Evolutionary conservation across 2,329 filamentous ascomycete species (phyloP), one percentile per base, ranked within the genome.

Genomic region (Aureobasidium melanogenum): DNA sequence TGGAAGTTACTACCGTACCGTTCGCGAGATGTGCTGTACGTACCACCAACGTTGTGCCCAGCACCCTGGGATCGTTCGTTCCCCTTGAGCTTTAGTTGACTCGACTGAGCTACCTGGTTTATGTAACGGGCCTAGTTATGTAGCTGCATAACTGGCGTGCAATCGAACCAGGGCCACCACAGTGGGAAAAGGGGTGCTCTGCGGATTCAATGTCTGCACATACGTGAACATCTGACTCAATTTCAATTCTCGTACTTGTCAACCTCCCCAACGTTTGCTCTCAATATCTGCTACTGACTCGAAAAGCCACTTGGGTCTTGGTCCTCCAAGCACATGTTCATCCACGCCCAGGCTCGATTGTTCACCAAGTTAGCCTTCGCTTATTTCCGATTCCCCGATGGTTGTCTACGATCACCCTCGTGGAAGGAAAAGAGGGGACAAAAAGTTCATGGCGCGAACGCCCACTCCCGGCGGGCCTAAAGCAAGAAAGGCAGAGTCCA

Each of bases 71-170:
- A 15, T 38, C 26, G 54, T 47, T 38, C 26, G 54, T 47, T 57
- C 30, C 26, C 54, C 34, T 36, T 32, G n/a, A 32, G 15, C 28
- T 36, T 46, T 57, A 8, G 7, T 47, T 57, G 32, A 57, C 54
- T 47, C 54, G 32, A 57, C 38, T n/a, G 14, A 46, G 51, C 43
- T 24, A 36, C 19, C 26, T 28, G 22, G 5, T 36, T 46, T 57
- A 36, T 57, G n/a, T 24, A 57, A 28, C 26, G 19, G 24, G 41
- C 22, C 54, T 41, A 57, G 30, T 38, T 57, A 47, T 57, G 54
- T 46, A 57, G 54, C 54, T 57, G 54, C 54, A 57, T 57, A 57
- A 19, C 43, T 47, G 39, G 54, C 41, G 54, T 38, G 41, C 54
- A 47, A 57, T 28, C 15, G 39, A 36, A 36, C 44, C 54, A 10